Evolutionary conservation across 169 alveolate species (phyloP).

Genomic region (Pseudocohnilembus persalinus): DNA sequence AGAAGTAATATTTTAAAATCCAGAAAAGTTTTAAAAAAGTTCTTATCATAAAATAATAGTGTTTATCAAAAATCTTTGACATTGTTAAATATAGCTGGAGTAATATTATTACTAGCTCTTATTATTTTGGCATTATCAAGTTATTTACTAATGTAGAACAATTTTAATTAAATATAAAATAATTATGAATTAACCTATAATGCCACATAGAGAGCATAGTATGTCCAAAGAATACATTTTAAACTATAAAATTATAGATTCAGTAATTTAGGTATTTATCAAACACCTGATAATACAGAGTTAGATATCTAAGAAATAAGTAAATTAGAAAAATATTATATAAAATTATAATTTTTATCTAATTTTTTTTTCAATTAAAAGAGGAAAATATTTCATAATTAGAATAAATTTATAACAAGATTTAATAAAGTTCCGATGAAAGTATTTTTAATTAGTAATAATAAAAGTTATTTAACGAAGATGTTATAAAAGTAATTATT

Average conservation of each 20-base stretch:
- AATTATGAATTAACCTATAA: constrained; percentile 19
- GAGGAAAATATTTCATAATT: neutral
- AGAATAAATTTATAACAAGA: constrained; percentile 3
- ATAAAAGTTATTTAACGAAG: neutral
- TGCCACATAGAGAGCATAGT: constrained; percentile 6
- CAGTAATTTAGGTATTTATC: neutral
- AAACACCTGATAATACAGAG: neutral
- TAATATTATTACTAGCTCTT: constrained; percentile 21
- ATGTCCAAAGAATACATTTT: constrained; percentile 12
- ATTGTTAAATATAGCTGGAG: constrained; percentile 39
- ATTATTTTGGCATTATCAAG: constrained; percentile 29
- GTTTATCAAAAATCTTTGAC: constrained; percentile 18
- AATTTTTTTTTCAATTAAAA: neutral
- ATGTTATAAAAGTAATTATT: constrained; percentile 21
- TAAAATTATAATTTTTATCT: neutral
- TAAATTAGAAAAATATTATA: neutral
- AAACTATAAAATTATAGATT: constrained; percentile 1
- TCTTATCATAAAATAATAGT: constrained; percentile 21
- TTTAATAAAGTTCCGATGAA: neutral
- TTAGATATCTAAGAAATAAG: neutral
- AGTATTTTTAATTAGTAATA: neutral
- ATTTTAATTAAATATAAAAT: constrained; percentile 20
- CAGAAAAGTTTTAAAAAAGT: constrained; percentile 24
- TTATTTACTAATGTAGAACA: constrained; percentile 19
- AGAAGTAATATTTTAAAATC: constrained; percentile 32